Conservation (phyloP, 495 filamentous ascomycete species). For the Xylaria venustula region DNA sequence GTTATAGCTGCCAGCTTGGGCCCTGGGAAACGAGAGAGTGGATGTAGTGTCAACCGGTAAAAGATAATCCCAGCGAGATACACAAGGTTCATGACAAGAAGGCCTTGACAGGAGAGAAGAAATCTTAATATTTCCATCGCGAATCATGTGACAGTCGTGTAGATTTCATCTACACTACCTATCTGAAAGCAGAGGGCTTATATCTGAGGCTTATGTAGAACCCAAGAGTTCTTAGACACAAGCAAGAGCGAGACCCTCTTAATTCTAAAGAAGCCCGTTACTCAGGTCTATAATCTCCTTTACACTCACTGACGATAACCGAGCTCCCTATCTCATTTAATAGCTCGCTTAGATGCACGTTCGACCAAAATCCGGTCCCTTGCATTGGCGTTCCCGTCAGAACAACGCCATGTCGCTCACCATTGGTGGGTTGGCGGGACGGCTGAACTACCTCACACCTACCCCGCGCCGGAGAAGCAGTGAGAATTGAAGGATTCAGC, state of each 20-base stretch:
- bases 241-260: neutral
- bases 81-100: neutral
- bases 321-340: neutral
- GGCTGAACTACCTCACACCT: neutral
- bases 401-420: neutral
- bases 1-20: constrained; percentile 50
- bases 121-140: neutral
- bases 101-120: neutral
- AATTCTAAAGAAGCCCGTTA: neutral
- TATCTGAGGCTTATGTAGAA: neutral
- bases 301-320: neutral
- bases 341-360: neutral
- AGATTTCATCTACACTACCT: neutral
- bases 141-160: neutral
- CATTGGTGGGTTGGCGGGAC: neutral
- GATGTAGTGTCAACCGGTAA: constrained; percentile 40
- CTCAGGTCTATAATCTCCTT: neutral
- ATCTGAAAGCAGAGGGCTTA: neutral
- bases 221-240: neutral
- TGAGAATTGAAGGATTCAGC: neutral
- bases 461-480: neutral
- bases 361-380: neutral
- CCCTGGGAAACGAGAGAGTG: constrained; percentile 43
- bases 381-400: neutral
- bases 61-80: constrained; percentile 14